Conservation (phyloP, 2,329 filamentous ascomycete genomes). For the Stachybotrys elegans region DNA sequence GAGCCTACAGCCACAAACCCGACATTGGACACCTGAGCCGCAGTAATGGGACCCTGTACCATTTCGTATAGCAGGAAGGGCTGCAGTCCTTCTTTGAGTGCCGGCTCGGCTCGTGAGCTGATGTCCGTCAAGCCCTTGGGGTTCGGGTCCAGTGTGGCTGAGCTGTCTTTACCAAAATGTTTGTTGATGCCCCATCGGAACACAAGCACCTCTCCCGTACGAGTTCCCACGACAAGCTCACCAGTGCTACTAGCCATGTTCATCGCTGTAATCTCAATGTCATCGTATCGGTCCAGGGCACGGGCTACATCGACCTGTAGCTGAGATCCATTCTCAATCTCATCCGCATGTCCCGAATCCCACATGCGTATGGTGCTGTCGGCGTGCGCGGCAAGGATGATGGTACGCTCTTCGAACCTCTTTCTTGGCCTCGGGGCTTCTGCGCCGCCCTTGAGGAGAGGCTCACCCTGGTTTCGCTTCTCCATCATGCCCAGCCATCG, state of each 20-base stretch:
- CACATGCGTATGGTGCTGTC: conserved; percentile 90
- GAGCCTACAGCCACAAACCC: conserved; percentile 88
- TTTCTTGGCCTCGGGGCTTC: conserved; percentile 65
- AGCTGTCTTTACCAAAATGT: conserved; percentile 59
- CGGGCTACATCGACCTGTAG: conserved; percentile 84
- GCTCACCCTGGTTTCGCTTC: conserved; percentile 70
- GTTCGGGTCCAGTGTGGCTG: conserved; percentile 47
- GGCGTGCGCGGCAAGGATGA: conserved; percentile 81
- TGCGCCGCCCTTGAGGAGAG: conserved; percentile 73
- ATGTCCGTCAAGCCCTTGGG: conserved; percentile 73
- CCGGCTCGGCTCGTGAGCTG: conserved; percentile 62
- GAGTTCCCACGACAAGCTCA: conserved; percentile 78
- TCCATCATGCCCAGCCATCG: conserved; percentile 92
- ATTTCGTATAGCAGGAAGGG: conserved; percentile 79
- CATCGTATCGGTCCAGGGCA: conserved; percentile 72
- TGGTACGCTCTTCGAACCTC: conserved; percentile 75
- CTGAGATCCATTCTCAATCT: conserved; percentile 79
- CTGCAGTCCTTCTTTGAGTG: conserved; percentile 73
- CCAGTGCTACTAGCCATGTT: conserved; percentile 76
- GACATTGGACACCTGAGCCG: conserved; percentile 80
- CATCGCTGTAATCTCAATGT: conserved; percentile 72
- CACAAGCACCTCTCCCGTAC: conserved; percentile 76
- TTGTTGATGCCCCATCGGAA: conserved; percentile 86
- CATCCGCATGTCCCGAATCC: conserved; percentile 88
- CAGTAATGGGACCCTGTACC: conserved; percentile 75